phyloP scores from a whole-genome alignment of 2,329 filamentous ascomycete species.

The Colletotrichum salicis region DNA sequence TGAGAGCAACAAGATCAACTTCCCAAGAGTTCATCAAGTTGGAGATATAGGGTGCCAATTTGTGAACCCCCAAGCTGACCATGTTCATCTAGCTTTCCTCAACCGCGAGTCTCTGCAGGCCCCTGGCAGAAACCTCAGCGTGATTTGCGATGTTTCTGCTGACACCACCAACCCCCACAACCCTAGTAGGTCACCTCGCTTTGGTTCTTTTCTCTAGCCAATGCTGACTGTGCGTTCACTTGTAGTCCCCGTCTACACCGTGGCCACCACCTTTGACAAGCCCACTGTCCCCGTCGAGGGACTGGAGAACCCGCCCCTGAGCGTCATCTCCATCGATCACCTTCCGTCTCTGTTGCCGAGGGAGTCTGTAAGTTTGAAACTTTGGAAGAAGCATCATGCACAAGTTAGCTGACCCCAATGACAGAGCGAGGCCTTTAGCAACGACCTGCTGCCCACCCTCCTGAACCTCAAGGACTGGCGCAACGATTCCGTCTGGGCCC shows the following conservation, averaged over 20 bases:
- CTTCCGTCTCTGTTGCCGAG: conserved; percentile 84
- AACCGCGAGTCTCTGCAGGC: conserved; percentile 74
- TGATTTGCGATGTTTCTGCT: conserved; percentile 83
- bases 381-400: neutral
- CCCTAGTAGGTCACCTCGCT: conserved; percentile 33
- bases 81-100: conserved; percentile 71
- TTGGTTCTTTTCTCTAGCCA: neutral
- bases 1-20: neutral
- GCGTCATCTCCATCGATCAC: conserved; percentile 90
- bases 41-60: neutral
- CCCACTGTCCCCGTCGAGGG: conserved; percentile 83
- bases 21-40: neutral
- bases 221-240: conserved; percentile 31
- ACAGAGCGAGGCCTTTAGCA: conserved; percentile 80
- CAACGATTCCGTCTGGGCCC: conserved; percentile 81
- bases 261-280: conserved; percentile 86
- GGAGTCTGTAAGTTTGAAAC: conserved; percentile 65
- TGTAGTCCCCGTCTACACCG: conserved; percentile 79
- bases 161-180: conserved; percentile 80
- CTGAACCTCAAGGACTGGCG: conserved; percentile 80
- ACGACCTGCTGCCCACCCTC: conserved; percentile 80
- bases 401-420: neutral
- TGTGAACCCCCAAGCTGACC: conserved; percentile 48
- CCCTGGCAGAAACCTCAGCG: conserved; percentile 77
- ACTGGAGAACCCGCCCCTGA: conserved; percentile 69